Conservation (phyloP, 2,329 filamentous ascomycete species). For the Podosphaera fusca region DNA sequence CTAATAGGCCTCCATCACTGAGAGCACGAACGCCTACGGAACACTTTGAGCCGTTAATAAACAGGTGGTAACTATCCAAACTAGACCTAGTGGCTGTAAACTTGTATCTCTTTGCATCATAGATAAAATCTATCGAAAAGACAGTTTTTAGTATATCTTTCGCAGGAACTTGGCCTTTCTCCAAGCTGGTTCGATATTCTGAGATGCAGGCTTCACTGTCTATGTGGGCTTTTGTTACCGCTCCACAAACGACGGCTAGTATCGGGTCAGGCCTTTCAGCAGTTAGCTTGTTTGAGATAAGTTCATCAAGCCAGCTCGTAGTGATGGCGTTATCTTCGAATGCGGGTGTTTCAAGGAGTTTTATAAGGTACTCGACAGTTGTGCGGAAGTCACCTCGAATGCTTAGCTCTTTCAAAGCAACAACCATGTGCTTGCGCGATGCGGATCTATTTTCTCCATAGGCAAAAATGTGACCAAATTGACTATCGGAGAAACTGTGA, state of each 20-base stretch:
- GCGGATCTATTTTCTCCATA: constrained; percentile 94
- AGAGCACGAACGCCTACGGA: constrained; percentile 79
- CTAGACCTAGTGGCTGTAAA: constrained; percentile 91
- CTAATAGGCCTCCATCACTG: constrained; percentile 77
- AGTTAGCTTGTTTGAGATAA: constrained; percentile 93
- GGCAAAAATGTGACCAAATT: constrained; percentile 98
- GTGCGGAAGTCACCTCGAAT: constrained; percentile 99
- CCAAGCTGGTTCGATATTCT: constrained; percentile 70
- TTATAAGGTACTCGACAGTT: constrained; percentile 96
- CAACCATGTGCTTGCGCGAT: constrained; percentile 96
- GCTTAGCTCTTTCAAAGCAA: constrained; percentile 93
- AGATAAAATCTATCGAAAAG: constrained; percentile 96
- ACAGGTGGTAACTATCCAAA: constrained; percentile 82
- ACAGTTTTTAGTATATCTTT: constrained; percentile 96
- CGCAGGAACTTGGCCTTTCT: constrained; percentile 91
- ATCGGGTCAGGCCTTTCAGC: constrained; percentile 86
- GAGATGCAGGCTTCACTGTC: constrained; percentile 74
- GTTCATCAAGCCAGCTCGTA: constrained; percentile 93
- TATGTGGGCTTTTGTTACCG: constrained; percentile 81
- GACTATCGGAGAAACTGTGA: constrained; percentile 96
- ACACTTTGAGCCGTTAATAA: constrained; percentile 97
- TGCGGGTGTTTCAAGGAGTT: constrained; percentile 89
- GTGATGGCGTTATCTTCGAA: constrained; percentile 99
- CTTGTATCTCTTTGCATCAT: constrained; percentile 89
- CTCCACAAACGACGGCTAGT: constrained; percentile 85